Percentiles rank a stretch among this genome's conserved stretches.
Conservation (phyloP, 257 asterid species). For the Leonotis leonurus region DNA sequence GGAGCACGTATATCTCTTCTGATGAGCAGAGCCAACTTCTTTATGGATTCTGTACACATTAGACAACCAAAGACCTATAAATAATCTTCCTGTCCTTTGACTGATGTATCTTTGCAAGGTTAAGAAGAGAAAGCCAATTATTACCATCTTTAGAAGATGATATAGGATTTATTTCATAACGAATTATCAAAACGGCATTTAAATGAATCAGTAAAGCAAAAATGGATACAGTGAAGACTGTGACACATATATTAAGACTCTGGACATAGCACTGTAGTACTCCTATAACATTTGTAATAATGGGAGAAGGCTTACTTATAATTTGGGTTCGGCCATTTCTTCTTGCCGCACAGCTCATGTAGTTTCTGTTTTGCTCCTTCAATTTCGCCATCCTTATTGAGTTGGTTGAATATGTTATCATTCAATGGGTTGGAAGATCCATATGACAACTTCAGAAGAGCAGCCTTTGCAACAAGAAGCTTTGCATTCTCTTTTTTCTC, state of each 20-base stretch:
- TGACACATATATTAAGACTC: no score
- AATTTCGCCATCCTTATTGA: conserved; percentile 33
- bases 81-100: neutral
- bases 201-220: neutral
- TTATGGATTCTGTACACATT: conserved; percentile 39
- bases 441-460: conserved; percentile 36
- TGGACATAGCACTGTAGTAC: no score
- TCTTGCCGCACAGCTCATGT: conserved; percentile 60
- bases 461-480: conserved; percentile 74
- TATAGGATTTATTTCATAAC: neutral
- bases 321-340: conserved; percentile 65
- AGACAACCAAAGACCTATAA: neutral
- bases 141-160: neutral
- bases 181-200: neutral
- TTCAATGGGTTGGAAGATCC: neutral
- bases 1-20: conserved; percentile 53
- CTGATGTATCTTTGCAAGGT: neutral
- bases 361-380: conserved; percentile 64
- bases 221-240: no score
- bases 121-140: neutral
- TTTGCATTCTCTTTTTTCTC: conserved; percentile 64
- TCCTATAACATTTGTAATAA: neutral
- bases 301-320: conserved; percentile 44
- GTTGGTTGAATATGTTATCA: conserved; percentile 12
- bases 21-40: conserved; percentile 49